Evolutionary conservation across 2,329 filamentous ascomycete species (phyloP), one percentile per base, ranked within the genome.

Genomic region (Chaetomium olivaceum): DNA sequence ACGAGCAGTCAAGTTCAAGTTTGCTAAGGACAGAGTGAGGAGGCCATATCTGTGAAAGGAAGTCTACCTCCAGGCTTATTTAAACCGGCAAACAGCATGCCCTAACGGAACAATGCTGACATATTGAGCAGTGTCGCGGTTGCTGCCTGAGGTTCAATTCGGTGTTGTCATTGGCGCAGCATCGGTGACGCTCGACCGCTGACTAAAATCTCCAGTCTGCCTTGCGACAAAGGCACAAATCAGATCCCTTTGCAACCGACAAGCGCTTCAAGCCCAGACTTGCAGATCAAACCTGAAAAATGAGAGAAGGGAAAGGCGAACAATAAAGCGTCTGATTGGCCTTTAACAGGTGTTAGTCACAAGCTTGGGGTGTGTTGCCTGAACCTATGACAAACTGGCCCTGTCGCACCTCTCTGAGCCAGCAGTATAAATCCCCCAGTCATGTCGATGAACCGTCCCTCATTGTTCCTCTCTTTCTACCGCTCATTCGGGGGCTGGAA

Each of bases 381-480:
- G 36, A 19, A 56, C 51, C 9, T 29, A 16, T 25, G 46, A 12
- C 23, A 23, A 23, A 52, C 33, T n/a, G 2, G 6, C 43, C 56
- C 51, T 31, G 58, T 27, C 23, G 33, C 55, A 14, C 23, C 43
- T 54, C 5, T 21, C 57, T 50, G 25, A 19, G 29, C 23, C 21
- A 51, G n/a, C n/a, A 29, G 51, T 67, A 66, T 70, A 68, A 66
- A 68, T 67, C 67, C 68, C 68, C 68, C 64, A 43, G 25, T 8
- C 12, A 25, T 50, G n/a, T 8, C 3, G 2, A 21, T 16, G 19
- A 7, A 1, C 3, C 56, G 56, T 65, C 29, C 46, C 55, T 61
- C 23, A 5, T 14, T n/a, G 52, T 43, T 61, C 21, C 39, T 19
- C 14, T 33, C 43, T 62, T 16, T 33, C 46, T 43, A 4, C 19